These are phyloP conservation scores for Penicillium sp. DNA, from an alignment of 2,329 filamentous ascomycete genomes.

Conservation along the genomic window DNA sequence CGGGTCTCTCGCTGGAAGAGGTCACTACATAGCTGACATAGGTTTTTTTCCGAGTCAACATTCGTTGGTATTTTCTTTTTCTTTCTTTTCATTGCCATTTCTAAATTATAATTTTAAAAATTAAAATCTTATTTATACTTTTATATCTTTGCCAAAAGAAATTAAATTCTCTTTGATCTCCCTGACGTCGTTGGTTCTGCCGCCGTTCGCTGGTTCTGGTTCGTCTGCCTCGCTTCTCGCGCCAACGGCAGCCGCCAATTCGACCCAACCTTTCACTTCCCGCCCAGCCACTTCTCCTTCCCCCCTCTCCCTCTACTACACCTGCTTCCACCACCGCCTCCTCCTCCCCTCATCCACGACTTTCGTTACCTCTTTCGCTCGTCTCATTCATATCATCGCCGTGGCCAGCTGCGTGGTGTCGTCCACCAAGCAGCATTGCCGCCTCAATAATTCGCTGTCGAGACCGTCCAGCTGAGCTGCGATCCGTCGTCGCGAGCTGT, in stretches of 20 bases:
- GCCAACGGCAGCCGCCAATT: conserved; percentile 36
- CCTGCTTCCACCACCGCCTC: not conserved
- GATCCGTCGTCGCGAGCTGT: conserved; percentile 19
- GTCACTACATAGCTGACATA: too few relatives aligned
- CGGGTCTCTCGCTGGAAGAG: too few relatives aligned
- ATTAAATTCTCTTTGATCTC: not conserved
- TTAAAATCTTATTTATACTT: too few relatives aligned
- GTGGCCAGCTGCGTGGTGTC: conserved; percentile 30
- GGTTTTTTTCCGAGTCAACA: too few relatives aligned
- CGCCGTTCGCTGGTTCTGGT: not conserved
- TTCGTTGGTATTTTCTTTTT: not conserved
- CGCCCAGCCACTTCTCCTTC: conserved; percentile 12
- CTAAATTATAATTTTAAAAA: not conserved
- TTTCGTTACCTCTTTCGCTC: not conserved
- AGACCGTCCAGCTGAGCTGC: conserved; percentile 7
- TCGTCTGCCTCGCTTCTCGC: conserved; percentile 38
- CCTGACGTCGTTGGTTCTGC: too few relatives aligned
- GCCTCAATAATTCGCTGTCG: conserved; percentile 20
- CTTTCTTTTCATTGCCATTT: not conserved
- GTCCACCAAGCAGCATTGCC: conserved; percentile 30
- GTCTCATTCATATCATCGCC: conserved; percentile 10
- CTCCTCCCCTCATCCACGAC: not conserved
- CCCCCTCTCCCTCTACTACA: conserved; percentile 7
- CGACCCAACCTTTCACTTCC: conserved; percentile 20
- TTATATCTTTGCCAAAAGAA: too few relatives aligned